phyloP scores from a whole-genome alignment of 257 asterid genomes.

The Penstemon davidsonii region DNA sequence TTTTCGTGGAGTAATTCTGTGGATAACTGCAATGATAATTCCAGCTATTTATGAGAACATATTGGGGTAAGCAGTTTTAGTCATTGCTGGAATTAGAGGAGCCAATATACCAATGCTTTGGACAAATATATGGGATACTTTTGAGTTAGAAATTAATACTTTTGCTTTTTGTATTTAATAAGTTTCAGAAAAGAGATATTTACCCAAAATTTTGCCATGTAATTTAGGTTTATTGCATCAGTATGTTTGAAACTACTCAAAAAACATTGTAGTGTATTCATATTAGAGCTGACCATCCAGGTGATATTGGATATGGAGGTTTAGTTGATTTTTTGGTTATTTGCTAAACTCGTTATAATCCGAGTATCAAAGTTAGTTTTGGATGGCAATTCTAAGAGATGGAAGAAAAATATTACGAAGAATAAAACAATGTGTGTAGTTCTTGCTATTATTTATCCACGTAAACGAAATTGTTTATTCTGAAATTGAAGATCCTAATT shows the following conservation, averaged over 20 bases:
- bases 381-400: background rate
- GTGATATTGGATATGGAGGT: background rate
- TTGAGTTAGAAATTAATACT: background rate
- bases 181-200: background rate
- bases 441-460: constrained; percentile 20
- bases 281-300: background rate
- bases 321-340: constrained; percentile 21
- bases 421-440: background rate
- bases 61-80: constrained; percentile 2
- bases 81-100: constrained; percentile 21
- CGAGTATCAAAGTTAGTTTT: background rate
- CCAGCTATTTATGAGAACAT: constrained; percentile 7
- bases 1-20: background rate
- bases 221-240: constrained; percentile 13
- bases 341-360: background rate
- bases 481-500: background rate
- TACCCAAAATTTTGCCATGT: constrained; percentile 6
- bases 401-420: constrained; percentile 6
- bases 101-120: background rate
- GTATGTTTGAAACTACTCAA: too few relatives aligned
- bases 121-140: background rate
- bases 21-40: constrained; percentile 1
- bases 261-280: background rate
- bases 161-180: too few relatives aligned
- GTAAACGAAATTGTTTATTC: constrained; percentile 6